A percentile compares a stretch with the other conserved stretches of the same genome.
Evolutionary conservation across 1,284 basidiomycete genomes (phyloP).

Genomic region (Malassezia slooffiae): DNA sequence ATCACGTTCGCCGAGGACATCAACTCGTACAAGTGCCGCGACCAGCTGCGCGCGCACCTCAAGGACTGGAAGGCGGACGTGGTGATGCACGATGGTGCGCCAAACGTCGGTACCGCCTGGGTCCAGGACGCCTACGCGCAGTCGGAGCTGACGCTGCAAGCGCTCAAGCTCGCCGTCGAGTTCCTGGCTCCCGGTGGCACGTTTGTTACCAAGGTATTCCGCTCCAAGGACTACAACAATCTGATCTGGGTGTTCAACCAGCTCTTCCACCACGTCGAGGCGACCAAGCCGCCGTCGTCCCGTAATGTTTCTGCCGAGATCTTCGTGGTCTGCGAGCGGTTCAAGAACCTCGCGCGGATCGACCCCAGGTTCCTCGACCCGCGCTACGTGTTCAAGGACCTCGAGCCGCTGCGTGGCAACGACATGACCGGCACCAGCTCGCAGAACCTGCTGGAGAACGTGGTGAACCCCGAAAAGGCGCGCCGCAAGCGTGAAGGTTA

Average conservation of each 20-base stretch:
- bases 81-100: constrained; percentile 95
- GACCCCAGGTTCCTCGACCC: constrained; percentile 98
- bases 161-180: constrained; percentile 89
- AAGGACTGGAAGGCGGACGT: constrained; percentile 99
- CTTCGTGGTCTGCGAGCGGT: constrained; percentile 95
- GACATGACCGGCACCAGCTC: constrained; percentile 23
- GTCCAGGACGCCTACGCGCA: constrained; percentile 97
- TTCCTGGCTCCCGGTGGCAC: constrained; percentile 77
- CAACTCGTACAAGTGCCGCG: constrained; percentile 80
- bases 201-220: constrained; percentile 97
- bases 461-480: constrained; percentile 96
- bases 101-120: constrained; percentile 99
- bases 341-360: constrained; percentile 84
- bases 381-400: constrained; percentile 92
- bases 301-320: constrained; percentile 99
- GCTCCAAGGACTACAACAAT: constrained; percentile 96
- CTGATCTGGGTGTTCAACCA: constrained; percentile 98
- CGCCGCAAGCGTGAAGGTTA: constrained; percentile 87
- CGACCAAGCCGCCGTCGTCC: constrained; percentile 95
- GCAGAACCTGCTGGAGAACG: constrained; percentile 54
- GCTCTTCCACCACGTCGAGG: constrained; percentile 89
- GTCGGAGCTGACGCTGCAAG: constrained; percentile 90
- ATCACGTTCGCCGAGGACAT: constrained; percentile 91
- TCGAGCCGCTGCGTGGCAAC: constrained; percentile 47
- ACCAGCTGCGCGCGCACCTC: constrained; percentile 71